Base-by-base conservation (phyloP, 352 stramenopile species). In the Paralagenidium karlingii region DNA sequence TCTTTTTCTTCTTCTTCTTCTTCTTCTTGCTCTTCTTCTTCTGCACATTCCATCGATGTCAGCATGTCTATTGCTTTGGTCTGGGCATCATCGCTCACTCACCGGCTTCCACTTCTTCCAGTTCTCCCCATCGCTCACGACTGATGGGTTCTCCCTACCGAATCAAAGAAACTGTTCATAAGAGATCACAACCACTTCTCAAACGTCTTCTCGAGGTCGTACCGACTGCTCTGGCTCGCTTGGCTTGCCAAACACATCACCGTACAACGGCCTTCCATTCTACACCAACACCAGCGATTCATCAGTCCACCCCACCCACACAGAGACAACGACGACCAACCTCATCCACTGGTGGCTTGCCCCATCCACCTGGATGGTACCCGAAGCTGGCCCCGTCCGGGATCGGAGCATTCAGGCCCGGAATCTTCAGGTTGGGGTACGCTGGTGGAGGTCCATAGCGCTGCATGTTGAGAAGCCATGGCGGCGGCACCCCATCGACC, bases 401-500 rank as follows among this genome's bases (percentile, higher is more conserved):
- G 42, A 99, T 82, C 3, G 94, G 96, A 2, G 94, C 92, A 59
- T 97, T 99, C 33, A 99, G 67, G 24, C 96, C 96, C 26, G 96
- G 93, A 60, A 99, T 97, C 44, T 86, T 87, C 3, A 98, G 56
- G 42, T 96, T 95, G 6, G 94, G 94, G 58, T 99, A 99, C 20
- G 80, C 92, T 16, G 94, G 94, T 3, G 96, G 95, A 22, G 95
- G 94, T 0, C 96, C 95, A 60, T 98, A 98, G 45, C 95, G 73
- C 62, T 99, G 96, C 79, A 98, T 97, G 53, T 98, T 98, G 30
- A 98, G 78, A 1, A 99, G 74, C 95, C 94, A 99, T 13, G 95
- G 96, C 22, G 94, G 95, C 21, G 95, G 95, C 22, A 86, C 70
- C 5, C 68, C 77, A 41, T 92, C 78, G 19, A 78, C 58, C 90